phyloP scores from a whole-genome alignment of 371 early-diverging fungal genomes.

The Massospora cicadina region DNA sequence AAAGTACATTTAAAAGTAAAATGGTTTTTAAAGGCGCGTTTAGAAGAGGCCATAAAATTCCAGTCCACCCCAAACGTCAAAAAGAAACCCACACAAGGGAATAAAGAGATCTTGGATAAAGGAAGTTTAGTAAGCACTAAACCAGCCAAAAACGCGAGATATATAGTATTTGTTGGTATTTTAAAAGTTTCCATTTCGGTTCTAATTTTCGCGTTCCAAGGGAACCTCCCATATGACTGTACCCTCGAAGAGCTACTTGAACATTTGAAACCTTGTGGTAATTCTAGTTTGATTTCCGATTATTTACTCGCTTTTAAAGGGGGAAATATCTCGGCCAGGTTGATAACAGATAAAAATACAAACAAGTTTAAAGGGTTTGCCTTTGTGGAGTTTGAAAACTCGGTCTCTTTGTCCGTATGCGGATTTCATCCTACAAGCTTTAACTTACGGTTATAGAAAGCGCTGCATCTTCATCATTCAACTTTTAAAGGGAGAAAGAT shows the following conservation, averaged over 20 bases:
- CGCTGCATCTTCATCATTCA: slow-evolving; percentile 46
- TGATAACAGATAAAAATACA: slow-evolving; percentile 52
- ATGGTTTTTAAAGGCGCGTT: no score
- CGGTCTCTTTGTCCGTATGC: slow-evolving; percentile 31
- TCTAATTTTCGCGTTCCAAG: slow-evolving; percentile 12
- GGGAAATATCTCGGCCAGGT: slow-evolving; percentile 37
- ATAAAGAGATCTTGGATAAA: no score
- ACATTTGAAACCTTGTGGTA: slow-evolving; percentile 37
- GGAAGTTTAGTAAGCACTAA: no score
- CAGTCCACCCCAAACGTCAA: no score
- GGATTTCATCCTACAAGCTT: not conserved
- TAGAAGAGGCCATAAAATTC: no score
- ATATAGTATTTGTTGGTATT: slow-evolving; percentile 8
- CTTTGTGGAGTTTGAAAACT: slow-evolving; percentile 47
- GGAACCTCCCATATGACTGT: slow-evolving; percentile 44
- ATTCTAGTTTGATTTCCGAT: not conserved
- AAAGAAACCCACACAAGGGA: no score
- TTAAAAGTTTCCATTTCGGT: not conserved
- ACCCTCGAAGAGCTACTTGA: slow-evolving; percentile 40
- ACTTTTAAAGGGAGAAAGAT: slow-evolving; percentile 44
- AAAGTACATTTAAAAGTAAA: no score
- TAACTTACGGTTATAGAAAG: slow-evolving; percentile 22
- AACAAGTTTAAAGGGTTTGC: slow-evolving; percentile 60
- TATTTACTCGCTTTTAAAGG: not conserved
- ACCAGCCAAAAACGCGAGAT: not conserved